phyloP scores from a whole-genome alignment of 129 eudicot genomes.

The Chrysanthemum seticuspe region DNA sequence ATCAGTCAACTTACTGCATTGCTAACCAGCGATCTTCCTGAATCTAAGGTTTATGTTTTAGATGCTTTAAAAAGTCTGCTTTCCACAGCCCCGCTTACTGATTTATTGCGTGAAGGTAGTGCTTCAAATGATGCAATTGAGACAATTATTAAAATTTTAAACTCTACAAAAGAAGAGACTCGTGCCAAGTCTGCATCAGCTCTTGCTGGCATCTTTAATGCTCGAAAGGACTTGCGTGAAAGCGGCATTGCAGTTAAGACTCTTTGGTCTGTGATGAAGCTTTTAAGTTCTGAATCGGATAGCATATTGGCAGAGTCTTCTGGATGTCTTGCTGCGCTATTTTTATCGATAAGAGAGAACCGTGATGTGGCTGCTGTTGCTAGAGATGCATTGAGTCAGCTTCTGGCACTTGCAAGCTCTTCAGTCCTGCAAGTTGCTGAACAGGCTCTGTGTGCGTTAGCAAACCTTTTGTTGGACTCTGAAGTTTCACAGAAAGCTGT shows the following conservation, averaged over 20 bases:
- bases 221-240: slow-evolving; percentile 96
- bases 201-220: slow-evolving; percentile 81
- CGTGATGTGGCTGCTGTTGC: slow-evolving; percentile 84
- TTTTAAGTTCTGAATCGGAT: slow-evolving; percentile 73
- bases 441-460: slow-evolving; percentile 86
- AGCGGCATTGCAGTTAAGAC: slow-evolving; percentile 81
- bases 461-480: slow-evolving; percentile 75
- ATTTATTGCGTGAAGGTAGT: slow-evolving; percentile 89
- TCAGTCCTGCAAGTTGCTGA: slow-evolving; percentile 78
- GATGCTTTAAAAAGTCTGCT: slow-evolving; percentile 95
- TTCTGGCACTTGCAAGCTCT: slow-evolving; percentile 69
- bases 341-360: slow-evolving; percentile 79
- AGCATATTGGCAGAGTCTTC: slow-evolving; percentile 63
- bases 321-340: slow-evolving; percentile 83
- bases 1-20: slow-evolving; percentile 95
- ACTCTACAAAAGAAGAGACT: slow-evolving; percentile 81
- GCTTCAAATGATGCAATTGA: slow-evolving; percentile 97
- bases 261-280: slow-evolving; percentile 70
- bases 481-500: slow-evolving; percentile 71
- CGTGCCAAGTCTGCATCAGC: slow-evolving; percentile 89
- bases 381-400: slow-evolving; percentile 64
- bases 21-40: slow-evolving; percentile 93
- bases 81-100: slow-evolving; percentile 71
- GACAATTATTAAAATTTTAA: slow-evolving; percentile 74
- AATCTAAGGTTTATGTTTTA: slow-evolving; percentile 90